A percentile compares a stretch with the other conserved stretches of the same genome.
phyloP scores from a whole-genome alignment of 2,329 filamentous ascomycete genomes.

The Amauroascus niger region DNA sequence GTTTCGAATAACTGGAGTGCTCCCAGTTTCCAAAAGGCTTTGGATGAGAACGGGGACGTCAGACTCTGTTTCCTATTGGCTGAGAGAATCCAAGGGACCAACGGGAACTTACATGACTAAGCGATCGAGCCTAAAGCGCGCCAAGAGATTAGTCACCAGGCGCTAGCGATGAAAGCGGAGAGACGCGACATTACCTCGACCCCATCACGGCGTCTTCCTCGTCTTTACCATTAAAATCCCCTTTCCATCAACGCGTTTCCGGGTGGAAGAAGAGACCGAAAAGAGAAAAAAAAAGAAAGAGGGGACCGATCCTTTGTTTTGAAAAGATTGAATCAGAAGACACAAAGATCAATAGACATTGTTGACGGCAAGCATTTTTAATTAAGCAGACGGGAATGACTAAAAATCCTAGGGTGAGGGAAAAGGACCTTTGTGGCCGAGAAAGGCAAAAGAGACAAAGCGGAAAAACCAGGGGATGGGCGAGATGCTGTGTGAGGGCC shows the following conservation, averaged over 20 bases:
- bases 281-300: neutral
- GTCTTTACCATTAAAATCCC: neutral
- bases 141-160: slow-evolving; percentile 9
- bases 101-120: slow-evolving; percentile 63
- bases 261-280: slow-evolving; percentile 14
- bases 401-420: too few species aligned
- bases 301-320: too few species aligned
- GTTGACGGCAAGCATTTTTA: neutral
- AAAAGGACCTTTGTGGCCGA: neutral
- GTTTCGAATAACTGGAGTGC: slow-evolving; percentile 88
- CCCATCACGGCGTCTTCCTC: slow-evolving; percentile 11
- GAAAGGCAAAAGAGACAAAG: slow-evolving; percentile 15
- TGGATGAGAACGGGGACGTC: neutral
- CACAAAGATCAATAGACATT: neutral
- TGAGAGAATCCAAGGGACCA: neutral
- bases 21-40: slow-evolving; percentile 93
- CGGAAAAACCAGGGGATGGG: neutral
- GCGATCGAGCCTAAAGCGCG: slow-evolving; percentile 58
- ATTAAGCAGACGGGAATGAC: too few species aligned
- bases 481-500: neutral
- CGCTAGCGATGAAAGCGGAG: neutral
- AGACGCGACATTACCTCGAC: slow-evolving; percentile 11
- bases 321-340: too few species aligned
- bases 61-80: neutral
- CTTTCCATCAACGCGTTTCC: slow-evolving; percentile 23